Conservation (phyloP, 805 yeast genomes). For the Yamadazyma endophytica region DNA sequence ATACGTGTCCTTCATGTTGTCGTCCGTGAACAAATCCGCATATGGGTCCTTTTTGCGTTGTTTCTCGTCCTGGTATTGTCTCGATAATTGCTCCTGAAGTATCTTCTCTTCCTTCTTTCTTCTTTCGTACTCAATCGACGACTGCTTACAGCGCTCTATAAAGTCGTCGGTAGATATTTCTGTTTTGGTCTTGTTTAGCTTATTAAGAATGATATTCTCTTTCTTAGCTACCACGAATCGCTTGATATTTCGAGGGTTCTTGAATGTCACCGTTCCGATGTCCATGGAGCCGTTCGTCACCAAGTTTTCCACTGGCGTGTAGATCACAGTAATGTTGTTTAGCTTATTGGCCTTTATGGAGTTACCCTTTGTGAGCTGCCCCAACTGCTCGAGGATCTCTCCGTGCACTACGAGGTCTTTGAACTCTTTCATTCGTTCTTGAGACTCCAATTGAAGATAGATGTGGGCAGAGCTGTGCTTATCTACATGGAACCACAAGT, state of each 20-base stretch:
- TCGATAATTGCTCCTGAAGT: constrained; percentile 25
- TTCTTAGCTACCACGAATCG: constrained; percentile 51
- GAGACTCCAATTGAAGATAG: constrained; percentile 48
- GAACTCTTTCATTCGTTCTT: constrained; percentile 24
- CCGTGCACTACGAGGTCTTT: constrained; percentile 37
- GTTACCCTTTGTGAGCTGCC: constrained; percentile 73
- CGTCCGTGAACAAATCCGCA: constrained; percentile 33
- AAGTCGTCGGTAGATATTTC: constrained; percentile 50
- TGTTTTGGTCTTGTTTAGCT: constrained; percentile 59
- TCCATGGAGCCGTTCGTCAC: constrained; percentile 69
- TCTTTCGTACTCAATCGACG: constrained; percentile 30
- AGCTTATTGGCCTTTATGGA: constrained; percentile 73
- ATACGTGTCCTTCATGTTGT: constrained; percentile 17
- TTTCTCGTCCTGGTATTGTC: constrained; percentile 35
- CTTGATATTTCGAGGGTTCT: constrained; percentile 51
- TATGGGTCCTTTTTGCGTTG: constrained; percentile 27
- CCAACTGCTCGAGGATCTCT: constrained; percentile 44
- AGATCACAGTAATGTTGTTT: constrained; percentile 60
- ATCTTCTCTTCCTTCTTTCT: constrained; percentile 36
- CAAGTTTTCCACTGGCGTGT: constrained; percentile 72
- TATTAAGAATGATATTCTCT: constrained; percentile 57
- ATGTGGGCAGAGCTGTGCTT: constrained; percentile 75
- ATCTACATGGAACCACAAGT: constrained; percentile 81
- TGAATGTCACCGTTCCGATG: constrained; percentile 73
- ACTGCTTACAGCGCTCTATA: constrained; percentile 24